These are phyloP conservation scores for Penicillium longicatenatum DNA, from an alignment of 495 filamentous ascomycete genomes.

Conservation along the genomic window DNA sequence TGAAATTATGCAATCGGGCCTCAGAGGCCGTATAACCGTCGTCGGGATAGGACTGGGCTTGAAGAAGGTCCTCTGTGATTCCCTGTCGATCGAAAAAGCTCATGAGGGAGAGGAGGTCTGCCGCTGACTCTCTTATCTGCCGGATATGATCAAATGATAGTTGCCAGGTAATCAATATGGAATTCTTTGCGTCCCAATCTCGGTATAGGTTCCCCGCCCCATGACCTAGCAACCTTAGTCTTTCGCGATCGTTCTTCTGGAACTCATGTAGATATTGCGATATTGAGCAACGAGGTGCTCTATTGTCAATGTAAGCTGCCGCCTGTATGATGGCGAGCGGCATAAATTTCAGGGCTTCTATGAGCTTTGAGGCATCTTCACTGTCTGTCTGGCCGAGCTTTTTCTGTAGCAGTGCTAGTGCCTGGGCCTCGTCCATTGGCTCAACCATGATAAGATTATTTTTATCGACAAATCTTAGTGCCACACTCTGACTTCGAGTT, in stretches of 20 bases:
- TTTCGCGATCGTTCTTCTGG: background rate
- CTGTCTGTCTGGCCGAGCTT: conserved; percentile 30
- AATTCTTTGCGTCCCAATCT: background rate
- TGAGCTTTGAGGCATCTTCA: background rate
- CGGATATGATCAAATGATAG: background rate
- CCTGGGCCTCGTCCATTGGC: conserved; percentile 38
- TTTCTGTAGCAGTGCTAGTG: conserved; percentile 38
- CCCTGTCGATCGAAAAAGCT: conserved; percentile 17
- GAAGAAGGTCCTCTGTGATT: conserved; percentile 5
- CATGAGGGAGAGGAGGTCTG: conserved; percentile 1
- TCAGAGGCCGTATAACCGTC: no score
- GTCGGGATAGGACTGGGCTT: no score
- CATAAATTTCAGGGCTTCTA: background rate
- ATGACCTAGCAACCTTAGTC: background rate
- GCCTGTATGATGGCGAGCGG: background rate
- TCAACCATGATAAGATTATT: conserved; percentile 40
- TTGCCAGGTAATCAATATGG: background rate
- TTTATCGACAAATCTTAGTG: conserved; percentile 28
- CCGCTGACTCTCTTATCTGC: background rate
- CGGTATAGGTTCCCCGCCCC: background rate
- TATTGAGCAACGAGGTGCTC: conserved; percentile 2
- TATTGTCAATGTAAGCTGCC: background rate
- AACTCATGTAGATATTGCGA: background rate
- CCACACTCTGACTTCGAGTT: conserved; percentile 30
- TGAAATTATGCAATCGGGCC: no score